Conservation (phyloP, 2,329 filamentous ascomycete genomes). For the Fusarium heterosporum region DNA sequence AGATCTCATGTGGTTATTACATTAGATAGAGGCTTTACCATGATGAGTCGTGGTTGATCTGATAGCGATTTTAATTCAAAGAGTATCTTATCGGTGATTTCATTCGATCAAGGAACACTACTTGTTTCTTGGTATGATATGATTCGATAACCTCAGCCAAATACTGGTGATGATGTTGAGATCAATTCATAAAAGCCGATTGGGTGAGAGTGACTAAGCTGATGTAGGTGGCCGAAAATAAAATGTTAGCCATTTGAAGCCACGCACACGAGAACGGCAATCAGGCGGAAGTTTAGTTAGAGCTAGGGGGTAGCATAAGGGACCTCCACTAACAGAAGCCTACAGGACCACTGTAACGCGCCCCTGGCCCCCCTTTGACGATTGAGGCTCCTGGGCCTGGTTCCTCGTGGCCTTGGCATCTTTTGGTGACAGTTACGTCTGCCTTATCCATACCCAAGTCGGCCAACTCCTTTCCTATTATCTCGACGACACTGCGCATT, state of each 20-base stretch:
- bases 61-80: background rate
- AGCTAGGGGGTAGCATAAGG: slow-evolving; percentile 30
- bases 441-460: slow-evolving; percentile 32
- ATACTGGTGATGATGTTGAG: slow-evolving; percentile 14
- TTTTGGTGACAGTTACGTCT: slow-evolving; percentile 40
- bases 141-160: background rate
- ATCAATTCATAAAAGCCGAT: background rate
- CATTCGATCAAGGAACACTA: background rate
- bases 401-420: slow-evolving; percentile 45
- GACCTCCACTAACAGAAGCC: slow-evolving; percentile 17
- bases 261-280: slow-evolving; percentile 40
- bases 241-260: slow-evolving; percentile 46
- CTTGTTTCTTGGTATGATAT: background rate
- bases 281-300: slow-evolving; percentile 44
- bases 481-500: slow-evolving; percentile 26
- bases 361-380: slow-evolving; percentile 20
- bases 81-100: no score
- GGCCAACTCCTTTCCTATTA: slow-evolving; percentile 33
- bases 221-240: slow-evolving; percentile 10
- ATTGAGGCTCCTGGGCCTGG: slow-evolving; percentile 20
- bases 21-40: slow-evolving; percentile 27
- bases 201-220: slow-evolving; percentile 46
- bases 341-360: slow-evolving; percentile 19
- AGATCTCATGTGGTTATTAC: background rate
- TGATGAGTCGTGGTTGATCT: slow-evolving; percentile 5